Conservation (phyloP, 2,329 filamentous ascomycete species). For the Ascochyta lentis region DNA sequence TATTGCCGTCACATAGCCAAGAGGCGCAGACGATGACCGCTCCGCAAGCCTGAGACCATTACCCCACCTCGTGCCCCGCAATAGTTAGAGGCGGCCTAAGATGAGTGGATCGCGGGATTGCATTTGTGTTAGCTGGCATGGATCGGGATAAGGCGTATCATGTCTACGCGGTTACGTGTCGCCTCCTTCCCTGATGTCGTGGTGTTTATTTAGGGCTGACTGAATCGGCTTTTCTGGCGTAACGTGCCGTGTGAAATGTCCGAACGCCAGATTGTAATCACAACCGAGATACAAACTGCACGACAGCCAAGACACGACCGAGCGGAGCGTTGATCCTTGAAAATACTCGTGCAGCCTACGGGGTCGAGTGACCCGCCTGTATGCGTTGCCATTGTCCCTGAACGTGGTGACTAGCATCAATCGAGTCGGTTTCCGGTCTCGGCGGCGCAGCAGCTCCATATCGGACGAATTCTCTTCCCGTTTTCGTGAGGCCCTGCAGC, state of each 20-base stretch:
- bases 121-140: neutral
- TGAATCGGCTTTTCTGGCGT: neutral
- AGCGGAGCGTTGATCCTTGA: neutral
- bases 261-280: neutral
- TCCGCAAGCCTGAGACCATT: conserved; percentile 9
- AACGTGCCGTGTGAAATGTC: neutral
- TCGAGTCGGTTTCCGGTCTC: conserved; percentile 7
- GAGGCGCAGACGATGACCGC: neutral
- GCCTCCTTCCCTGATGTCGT: neutral
- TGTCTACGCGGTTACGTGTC: neutral
- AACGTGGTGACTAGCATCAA: conserved; percentile 4
- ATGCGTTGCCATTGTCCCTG: conserved; percentile 3
- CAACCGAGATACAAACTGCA: neutral
- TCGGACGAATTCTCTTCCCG: conserved; percentile 4
- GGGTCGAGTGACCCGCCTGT: conserved; percentile 13
- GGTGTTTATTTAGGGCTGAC: neutral
- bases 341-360: neutral
- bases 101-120: neutral
- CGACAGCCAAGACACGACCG: neutral
- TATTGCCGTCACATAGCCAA: neutral
- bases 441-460: conserved; percentile 1
- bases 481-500: conserved; percentile 14
- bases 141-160: conserved; percentile 1
- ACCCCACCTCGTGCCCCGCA: conserved; percentile 24
- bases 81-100: neutral